Evolutionary conservation across 2,329 filamentous ascomycete species (phyloP), one percentile per base, ranked within the genome.

Genomic region (Dactylellina drechsleri): DNA sequence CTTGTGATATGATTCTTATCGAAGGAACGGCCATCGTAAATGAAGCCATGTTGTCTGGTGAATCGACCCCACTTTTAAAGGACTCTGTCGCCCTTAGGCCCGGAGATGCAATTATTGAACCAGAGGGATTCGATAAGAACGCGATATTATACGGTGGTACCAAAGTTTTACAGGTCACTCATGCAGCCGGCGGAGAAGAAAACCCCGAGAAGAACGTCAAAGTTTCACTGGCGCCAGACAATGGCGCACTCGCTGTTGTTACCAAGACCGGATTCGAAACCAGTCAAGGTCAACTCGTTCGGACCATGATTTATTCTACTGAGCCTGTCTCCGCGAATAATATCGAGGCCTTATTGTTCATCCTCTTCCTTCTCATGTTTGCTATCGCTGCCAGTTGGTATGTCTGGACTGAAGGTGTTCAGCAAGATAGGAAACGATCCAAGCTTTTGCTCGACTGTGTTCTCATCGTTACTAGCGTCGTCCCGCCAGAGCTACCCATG

Each of bases 281-380:
- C 10, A 98, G 94, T 67, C 96, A 99, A 83, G 95, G 95, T 77
- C 97, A 93, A 82, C 87, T 99, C 74, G 95, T 99, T 75, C 91
- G 95, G 77, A 99, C 95, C 78, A 99, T 99, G 95, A 99, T 99
- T 80, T 99, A 97, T 85, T 97, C 96, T 0, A 99, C 95, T 1
- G 95, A 99, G 83, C 92, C 94, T 78, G 94, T 99, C 23, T 98
- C 94, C n/a, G 95, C 95, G 79, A 97, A 97, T 84, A 98, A 99
- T 80, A 90, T 90, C 52, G 95, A 99, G 83, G 95, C 95, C 1
- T 84, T 99, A n/a, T 86, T 96, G 76, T 99, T 99, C 85, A 99
- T 99, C 78, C 86, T 99, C 73, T 99, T 99, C 86, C 87, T 99
- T 28, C 87, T 97, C 65, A 88, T 98, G 79, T 99, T 99, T 83